Conservation (phyloP, 108 stramenopile species). For the Nannochloropsis granulata region DNA sequence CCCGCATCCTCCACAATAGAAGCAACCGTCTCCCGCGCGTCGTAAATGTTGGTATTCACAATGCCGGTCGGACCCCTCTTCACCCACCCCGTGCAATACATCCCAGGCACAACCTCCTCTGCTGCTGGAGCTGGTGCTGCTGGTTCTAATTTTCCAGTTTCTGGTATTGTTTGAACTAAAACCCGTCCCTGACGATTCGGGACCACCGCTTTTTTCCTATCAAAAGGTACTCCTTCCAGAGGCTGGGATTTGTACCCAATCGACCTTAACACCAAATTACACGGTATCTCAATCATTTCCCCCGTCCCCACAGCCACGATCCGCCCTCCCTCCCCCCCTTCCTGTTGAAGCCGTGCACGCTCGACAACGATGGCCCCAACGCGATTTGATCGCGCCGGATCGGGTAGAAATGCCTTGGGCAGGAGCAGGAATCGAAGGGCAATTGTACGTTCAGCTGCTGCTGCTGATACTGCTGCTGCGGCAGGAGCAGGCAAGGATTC, state of each 20-base stretch:
- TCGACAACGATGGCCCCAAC: slow-evolving; percentile 55
- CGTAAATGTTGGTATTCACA: slow-evolving; percentile 79
- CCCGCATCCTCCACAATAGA: slow-evolving; percentile 54
- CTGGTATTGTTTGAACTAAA: no score
- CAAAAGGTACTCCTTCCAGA: slow-evolving; percentile 58
- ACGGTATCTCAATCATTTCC: slow-evolving; percentile 40
- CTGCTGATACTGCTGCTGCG: background rate
- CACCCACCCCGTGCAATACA: slow-evolving; percentile 89
- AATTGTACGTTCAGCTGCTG: slow-evolving; percentile 31
- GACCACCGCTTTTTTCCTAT: slow-evolving; percentile 44
- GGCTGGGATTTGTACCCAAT: slow-evolving; percentile 80
- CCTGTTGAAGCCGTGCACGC: slow-evolving; percentile 46
- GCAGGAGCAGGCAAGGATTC: background rate
- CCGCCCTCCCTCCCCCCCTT: slow-evolving; percentile 56
- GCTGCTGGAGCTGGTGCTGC: slow-evolving; percentile 30
- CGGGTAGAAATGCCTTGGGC: slow-evolving; percentile 49
- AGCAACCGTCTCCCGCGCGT: slow-evolving; percentile 79
- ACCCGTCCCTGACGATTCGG: slow-evolving; percentile 48
- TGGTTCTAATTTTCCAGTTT: background rate
- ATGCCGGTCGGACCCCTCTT: slow-evolving; percentile 92
- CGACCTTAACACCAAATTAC: slow-evolving; percentile 50
- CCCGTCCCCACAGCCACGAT: slow-evolving; percentile 53
- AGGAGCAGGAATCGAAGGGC: slow-evolving; percentile 71
- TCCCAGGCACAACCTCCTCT: slow-evolving; percentile 12
- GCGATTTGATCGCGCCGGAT: background rate